Evolutionary conservation across 108 stramenopile genomes (phyloP).

Genomic region (Pseudonitzschia multiseries): DNA sequence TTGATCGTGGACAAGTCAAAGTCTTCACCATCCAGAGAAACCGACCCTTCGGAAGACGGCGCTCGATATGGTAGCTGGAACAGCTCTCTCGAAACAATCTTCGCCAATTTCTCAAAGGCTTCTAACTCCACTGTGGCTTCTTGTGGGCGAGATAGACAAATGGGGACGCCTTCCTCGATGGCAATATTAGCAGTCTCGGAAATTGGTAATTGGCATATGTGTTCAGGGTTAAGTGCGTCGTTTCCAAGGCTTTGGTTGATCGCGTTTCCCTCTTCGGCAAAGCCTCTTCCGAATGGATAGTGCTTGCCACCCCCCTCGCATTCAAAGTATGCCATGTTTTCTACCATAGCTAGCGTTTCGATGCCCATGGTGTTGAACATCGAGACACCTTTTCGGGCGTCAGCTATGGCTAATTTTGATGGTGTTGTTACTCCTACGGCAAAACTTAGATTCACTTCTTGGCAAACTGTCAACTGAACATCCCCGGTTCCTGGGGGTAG

Average conservation of each 20-base stretch:
- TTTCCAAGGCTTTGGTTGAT: neutral
- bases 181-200: constrained; percentile 61
- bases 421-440: constrained; percentile 99
- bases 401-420: constrained; percentile 88
- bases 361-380: constrained; percentile 95
- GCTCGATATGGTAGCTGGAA: constrained; percentile 56
- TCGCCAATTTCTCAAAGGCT: constrained; percentile 60
- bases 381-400: constrained; percentile 95
- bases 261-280: constrained; percentile 18
- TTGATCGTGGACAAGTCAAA: constrained; percentile 68
- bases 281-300: constrained; percentile 83
- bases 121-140: constrained; percentile 48
- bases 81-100: constrained; percentile 67
- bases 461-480: constrained; percentile 95
- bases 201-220: constrained; percentile 77
- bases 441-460: constrained; percentile 90
- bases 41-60: constrained; percentile 15
- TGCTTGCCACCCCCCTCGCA: constrained; percentile 79
- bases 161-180: constrained; percentile 67
- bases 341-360: constrained; percentile 92
- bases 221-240: constrained; percentile 25
- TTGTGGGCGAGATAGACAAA: constrained; percentile 54
- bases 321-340: constrained; percentile 97
- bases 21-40: constrained; percentile 39
- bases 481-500: constrained; percentile 99